Conservation (phyloP, 1,284 basidiomycete species). For the Sporisorium reilianum region DNA sequence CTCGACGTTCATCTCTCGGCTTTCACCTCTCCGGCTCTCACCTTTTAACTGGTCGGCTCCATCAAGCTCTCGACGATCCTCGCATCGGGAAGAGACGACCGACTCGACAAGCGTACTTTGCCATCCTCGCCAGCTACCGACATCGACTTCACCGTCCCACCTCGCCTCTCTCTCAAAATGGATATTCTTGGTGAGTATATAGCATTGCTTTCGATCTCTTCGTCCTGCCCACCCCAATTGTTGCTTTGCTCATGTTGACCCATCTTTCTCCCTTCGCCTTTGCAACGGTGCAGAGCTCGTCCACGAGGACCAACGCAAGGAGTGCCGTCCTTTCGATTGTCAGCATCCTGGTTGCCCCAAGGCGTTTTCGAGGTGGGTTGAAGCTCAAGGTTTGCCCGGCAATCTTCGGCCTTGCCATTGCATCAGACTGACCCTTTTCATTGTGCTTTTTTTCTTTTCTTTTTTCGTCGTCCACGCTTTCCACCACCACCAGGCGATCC, state of each 20-base stretch:
- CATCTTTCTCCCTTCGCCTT: neutral
- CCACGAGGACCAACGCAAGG: slow-evolving; percentile 57
- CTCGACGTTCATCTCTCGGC: neutral
- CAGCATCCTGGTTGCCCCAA: slow-evolving; percentile 54
- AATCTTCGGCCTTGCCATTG: neutral
- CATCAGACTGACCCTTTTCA: neutral
- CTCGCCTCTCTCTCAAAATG: slow-evolving; percentile 24
- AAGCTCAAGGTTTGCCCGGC: neutral
- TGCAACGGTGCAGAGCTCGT: slow-evolving; percentile 46
- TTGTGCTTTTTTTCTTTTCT: neutral
- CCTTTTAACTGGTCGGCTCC: too few relatives aligned
- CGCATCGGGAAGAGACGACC: too few relatives aligned
- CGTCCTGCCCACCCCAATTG: too few relatives aligned
- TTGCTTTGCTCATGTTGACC: neutral
- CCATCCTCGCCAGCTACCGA: neutral
- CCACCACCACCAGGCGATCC: slow-evolving; percentile 45
- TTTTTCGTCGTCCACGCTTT: neutral
- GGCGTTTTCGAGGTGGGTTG: slow-evolving; percentile 56
- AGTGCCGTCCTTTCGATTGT: slow-evolving; percentile 56
- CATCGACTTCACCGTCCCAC: neutral
- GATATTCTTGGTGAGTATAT: slow-evolving; percentile 52
- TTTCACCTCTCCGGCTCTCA: too few relatives aligned
- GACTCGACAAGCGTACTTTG: too few relatives aligned
- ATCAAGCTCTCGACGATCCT: too few relatives aligned
- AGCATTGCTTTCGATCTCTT: neutral